Base-by-base conservation (phyloP, 352 stramenopile genomes). In the Phytopythium montanum region DNA sequence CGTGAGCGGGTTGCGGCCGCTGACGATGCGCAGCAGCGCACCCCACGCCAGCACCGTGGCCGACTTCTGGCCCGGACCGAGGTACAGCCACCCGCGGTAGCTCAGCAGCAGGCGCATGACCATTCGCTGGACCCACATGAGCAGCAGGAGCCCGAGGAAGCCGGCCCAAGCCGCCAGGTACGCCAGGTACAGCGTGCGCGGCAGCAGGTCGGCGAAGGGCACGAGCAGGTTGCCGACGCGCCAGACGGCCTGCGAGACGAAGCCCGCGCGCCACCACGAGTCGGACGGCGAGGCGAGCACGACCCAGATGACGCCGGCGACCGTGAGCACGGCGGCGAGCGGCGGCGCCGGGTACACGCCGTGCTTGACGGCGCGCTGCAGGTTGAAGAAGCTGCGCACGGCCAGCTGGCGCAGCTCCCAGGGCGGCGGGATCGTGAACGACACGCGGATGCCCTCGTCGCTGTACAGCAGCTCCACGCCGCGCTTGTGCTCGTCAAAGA, bases 71-170 rank as follows among this genome's bases (percentile, higher is more conserved):
- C 72, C 73, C 4, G 83, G 81, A 0, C 54, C 81, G 8, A 94
- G 63, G 73, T 96, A 96, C 13, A 97, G 61, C 87, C 87, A 97
- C 33, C 86, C 79, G 45, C 88, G 79, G 73, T 94, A 97, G 68
- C 81, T 93, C 41, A 97, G 71, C 36, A 97, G 66, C 14, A 88
- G 58, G 12, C 85, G 81, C 29, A 97, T 68, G 50, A 94, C 77
- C 19, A 96, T 63, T 26, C 90, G 83, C 67, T 97, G 87, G 9
- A 87, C 60, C 44, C 76, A 83, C 82, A 97, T 95, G 66, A 97
- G 78, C 57, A 90, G 13, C 23, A 97, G 59, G 8, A 96, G 64
- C 1, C 87, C 89, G 1, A 94, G 54, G 60, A 97, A 92, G 6
- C 81, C 76, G 4, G 84, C 75, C 79, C 83, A 94, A 0, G 85